Percentiles rank a stretch among this genome's conserved stretches.
phyloP scores from a whole-genome alignment of 148 eudicot genomes.

The Rhododendron simsii region DNA sequence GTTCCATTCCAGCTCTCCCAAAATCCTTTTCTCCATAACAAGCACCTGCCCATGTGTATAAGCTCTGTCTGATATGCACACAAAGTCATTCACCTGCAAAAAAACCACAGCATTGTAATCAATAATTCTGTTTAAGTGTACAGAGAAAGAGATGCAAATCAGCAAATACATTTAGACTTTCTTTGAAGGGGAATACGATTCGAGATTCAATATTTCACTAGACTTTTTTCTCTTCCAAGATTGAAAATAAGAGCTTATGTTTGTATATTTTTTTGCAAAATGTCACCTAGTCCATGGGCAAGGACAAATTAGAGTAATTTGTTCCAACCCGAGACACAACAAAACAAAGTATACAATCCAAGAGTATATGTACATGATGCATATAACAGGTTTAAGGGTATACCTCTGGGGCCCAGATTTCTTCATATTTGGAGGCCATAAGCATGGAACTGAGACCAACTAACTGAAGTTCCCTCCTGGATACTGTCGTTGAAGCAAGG shows the following conservation, averaged over 20 bases:
- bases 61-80: conserved; percentile 67
- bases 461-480: conserved; percentile 44
- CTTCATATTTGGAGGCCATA: conserved; percentile 75
- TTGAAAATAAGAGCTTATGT: neutral
- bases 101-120: neutral
- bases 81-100: conserved; percentile 51
- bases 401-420: conserved; percentile 95
- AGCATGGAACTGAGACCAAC: conserved; percentile 52
- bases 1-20: conserved; percentile 63
- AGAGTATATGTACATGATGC: neutral
- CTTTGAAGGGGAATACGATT: neutral
- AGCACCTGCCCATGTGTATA: conserved; percentile 57
- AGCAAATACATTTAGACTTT: too few species aligned
- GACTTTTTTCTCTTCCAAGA: too few species aligned
- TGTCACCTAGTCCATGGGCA: too few species aligned
- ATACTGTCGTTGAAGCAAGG: conserved; percentile 25
- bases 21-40: conserved; percentile 63
- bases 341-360: too few species aligned
- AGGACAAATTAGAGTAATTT: too few species aligned
- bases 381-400: neutral
- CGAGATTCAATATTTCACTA: too few species aligned
- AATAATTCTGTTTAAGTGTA: neutral
- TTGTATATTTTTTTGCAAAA: neutral
- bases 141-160: too few species aligned
- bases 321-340: too few species aligned